phyloP scores from a whole-genome alignment of 371 early-diverging fungal genomes.

The Mortierella sp. region DNA sequence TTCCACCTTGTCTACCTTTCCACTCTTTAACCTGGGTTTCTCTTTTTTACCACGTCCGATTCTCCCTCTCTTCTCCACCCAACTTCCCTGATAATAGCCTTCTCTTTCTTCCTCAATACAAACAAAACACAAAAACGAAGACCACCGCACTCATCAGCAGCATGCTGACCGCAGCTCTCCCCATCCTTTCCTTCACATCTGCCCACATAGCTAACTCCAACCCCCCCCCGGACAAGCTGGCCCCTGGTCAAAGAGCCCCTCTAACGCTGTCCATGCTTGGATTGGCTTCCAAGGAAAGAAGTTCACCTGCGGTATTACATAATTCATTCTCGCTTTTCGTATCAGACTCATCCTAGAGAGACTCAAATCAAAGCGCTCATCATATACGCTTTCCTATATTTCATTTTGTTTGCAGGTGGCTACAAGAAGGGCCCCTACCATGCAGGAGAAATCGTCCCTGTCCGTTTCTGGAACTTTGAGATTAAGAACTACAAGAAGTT shows the following conservation, averaged over 20 bases:
- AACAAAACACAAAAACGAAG: conserved; percentile 7
- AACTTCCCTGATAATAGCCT: no score
- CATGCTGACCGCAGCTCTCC: conserved; percentile 4
- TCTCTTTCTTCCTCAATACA: no score
- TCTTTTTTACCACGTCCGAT: no score
- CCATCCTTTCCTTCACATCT: conserved; percentile 10
- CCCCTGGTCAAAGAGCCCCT: conserved; percentile 25
- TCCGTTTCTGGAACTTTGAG: conserved; percentile 43
- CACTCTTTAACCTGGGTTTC: no score
- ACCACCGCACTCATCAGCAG: conserved; percentile 10
- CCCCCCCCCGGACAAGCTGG: conserved; percentile 34
- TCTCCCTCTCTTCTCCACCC: no score
- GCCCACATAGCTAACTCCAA: conserved; percentile 29
- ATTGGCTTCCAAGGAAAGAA: conserved; percentile 33
- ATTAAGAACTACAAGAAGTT: conserved; percentile 21
- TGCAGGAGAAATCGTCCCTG: conserved; percentile 44
- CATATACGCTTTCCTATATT: not conserved
- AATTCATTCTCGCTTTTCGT: no score
- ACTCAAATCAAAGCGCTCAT: not conserved
- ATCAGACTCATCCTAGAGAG: no score
- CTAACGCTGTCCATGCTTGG: conserved; percentile 27
- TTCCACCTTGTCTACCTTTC: no score
- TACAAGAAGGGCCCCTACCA: conserved; percentile 32
- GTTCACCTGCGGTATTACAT: conserved; percentile 30
- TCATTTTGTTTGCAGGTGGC: conserved; percentile 24